Percentiles rank a stretch among this genome's conserved stretches.
phyloP scores from a whole-genome alignment of 179 eudicot species.

The Spinacia oleracea region DNA sequence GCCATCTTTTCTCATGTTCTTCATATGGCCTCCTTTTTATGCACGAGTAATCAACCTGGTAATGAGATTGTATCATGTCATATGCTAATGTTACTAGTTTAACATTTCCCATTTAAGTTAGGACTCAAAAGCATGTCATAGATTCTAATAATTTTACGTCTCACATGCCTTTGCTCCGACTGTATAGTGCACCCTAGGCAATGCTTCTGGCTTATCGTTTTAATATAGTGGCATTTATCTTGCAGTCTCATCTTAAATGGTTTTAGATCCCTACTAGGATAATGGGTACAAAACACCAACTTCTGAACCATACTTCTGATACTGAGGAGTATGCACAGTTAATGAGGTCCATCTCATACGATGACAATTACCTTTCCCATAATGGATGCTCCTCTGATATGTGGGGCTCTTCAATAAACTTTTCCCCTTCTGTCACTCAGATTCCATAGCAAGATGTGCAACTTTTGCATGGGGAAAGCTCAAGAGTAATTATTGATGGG shows the following conservation, averaged over 20 bases:
- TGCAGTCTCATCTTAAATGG: slow-evolving; percentile 28
- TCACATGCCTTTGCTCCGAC: not conserved
- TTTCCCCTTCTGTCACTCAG: too few relatives aligned
- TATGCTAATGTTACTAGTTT: not conserved
- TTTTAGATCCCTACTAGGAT: slow-evolving; percentile 16
- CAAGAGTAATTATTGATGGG: slow-evolving; percentile 34
- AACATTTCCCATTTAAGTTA: not conserved
- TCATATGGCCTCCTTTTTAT: too few relatives aligned
- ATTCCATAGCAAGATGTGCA: slow-evolving; percentile 23
- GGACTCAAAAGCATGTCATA: not conserved
- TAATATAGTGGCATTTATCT: not conserved
- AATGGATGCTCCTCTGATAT: slow-evolving; percentile 24
- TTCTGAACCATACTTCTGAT: slow-evolving; percentile 17
- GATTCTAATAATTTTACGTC: not conserved
- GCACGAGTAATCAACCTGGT: not conserved
- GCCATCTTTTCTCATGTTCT: too few relatives aligned
- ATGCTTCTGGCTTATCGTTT: not conserved
- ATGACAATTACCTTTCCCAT: not conserved
- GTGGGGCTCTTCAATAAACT: too few relatives aligned
- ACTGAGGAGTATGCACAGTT: slow-evolving; percentile 14
- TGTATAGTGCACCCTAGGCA: not conserved
- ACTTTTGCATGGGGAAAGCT: slow-evolving; percentile 24
- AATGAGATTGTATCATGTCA: not conserved
- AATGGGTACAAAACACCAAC: slow-evolving; percentile 22
- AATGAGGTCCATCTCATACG: slow-evolving; percentile 20